These are phyloP conservation scores for Pelargonium citronellum DNA, from an alignment of 441 rosid species.

Conservation along the genomic window DNA sequence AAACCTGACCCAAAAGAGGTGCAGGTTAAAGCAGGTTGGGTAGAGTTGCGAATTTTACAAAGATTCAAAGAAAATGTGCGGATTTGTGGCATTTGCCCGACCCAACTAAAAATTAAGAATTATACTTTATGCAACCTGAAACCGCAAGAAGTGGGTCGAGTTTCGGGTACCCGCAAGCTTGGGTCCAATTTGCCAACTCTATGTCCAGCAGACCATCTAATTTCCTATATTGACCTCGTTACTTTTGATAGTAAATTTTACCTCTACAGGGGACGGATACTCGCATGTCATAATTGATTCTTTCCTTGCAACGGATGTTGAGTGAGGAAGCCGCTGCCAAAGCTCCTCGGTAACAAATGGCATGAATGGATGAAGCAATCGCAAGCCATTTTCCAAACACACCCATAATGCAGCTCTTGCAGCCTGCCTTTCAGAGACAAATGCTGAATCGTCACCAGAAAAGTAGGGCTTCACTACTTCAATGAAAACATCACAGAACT, in stretches of 20 bases:
- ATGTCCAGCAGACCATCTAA: neutral
- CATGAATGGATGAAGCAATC: slow-evolving; percentile 95
- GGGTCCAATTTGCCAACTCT: neutral
- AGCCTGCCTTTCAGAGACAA: slow-evolving; percentile 55
- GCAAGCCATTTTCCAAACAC: slow-evolving; percentile 78
- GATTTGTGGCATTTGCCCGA: too few species aligned
- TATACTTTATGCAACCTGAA: too few species aligned
- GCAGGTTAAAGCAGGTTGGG: too few species aligned
- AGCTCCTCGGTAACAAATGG: slow-evolving; percentile 89
- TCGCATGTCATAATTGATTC: slow-evolving; percentile 75
- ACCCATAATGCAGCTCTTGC: slow-evolving; percentile 72
- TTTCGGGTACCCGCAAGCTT: too few species aligned
- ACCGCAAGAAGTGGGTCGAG: too few species aligned
- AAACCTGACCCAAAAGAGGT: too few species aligned
- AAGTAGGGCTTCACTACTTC: slow-evolving; percentile 89
- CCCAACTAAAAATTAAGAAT: too few species aligned
- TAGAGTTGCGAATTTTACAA: too few species aligned
- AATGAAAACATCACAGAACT: slow-evolving; percentile 84
- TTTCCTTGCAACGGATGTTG: slow-evolving; percentile 36
- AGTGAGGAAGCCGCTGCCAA: slow-evolving; percentile 86
- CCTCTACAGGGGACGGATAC: slow-evolving; percentile 63
- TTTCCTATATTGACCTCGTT: neutral
- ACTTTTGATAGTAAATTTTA: slow-evolving; percentile 26
- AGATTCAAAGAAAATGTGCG: too few species aligned
- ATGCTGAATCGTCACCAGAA: slow-evolving; percentile 45